Percentiles rank a stretch among this genome's conserved stretches.
Evolutionary conservation across 2,329 filamentous ascomycete genomes (phyloP).

Genomic region (Sporothrix humicola): DNA sequence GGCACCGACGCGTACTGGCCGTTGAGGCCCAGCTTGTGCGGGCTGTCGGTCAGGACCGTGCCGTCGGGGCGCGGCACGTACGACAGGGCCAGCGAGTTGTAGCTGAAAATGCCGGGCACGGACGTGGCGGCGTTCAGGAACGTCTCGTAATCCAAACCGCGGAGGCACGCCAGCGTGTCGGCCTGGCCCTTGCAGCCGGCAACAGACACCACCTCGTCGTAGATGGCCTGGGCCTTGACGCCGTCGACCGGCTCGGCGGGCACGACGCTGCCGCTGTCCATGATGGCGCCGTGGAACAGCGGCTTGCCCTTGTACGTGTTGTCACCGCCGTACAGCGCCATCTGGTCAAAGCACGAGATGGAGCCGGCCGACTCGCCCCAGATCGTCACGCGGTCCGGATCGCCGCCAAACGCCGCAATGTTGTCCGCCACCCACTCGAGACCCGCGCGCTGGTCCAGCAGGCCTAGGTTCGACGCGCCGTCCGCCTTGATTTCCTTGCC

Average conservation of each 20-base stretch:
- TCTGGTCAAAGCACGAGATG: conserved; percentile 78
- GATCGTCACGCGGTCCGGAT: conserved; percentile 77
- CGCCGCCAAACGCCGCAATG: conserved; percentile 77
- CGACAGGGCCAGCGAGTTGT: conserved; percentile 70
- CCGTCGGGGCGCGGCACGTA: conserved; percentile 79
- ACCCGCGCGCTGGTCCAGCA: conserved; percentile 73
- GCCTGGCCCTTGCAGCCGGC: conserved; percentile 64
- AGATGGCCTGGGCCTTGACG: conserved; percentile 67
- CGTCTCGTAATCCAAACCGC: conserved; percentile 61
- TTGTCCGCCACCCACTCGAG: conserved; percentile 80
- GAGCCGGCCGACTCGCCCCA: conserved; percentile 76
- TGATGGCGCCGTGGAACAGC: conserved; percentile 77
- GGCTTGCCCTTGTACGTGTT: conserved; percentile 75
- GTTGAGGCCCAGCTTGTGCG: conserved; percentile 60
- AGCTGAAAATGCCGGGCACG: conserved; percentile 70
- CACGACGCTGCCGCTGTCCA: conserved; percentile 72
- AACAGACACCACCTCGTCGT: conserved; percentile 64
- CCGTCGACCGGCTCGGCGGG: conserved; percentile 69
- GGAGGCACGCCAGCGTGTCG: conserved; percentile 70
- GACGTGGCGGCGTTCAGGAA: conserved; percentile 72
- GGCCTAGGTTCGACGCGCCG: conserved; percentile 71
- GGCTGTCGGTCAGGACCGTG: conserved; percentile 63
- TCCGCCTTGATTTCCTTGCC: conserved; percentile 71
- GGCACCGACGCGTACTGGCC: conserved; percentile 59
- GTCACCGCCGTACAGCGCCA: conserved; percentile 72